Base-by-base conservation (phyloP, 352 stramenopile genomes). In the Phytophthora crassamura region DNA sequence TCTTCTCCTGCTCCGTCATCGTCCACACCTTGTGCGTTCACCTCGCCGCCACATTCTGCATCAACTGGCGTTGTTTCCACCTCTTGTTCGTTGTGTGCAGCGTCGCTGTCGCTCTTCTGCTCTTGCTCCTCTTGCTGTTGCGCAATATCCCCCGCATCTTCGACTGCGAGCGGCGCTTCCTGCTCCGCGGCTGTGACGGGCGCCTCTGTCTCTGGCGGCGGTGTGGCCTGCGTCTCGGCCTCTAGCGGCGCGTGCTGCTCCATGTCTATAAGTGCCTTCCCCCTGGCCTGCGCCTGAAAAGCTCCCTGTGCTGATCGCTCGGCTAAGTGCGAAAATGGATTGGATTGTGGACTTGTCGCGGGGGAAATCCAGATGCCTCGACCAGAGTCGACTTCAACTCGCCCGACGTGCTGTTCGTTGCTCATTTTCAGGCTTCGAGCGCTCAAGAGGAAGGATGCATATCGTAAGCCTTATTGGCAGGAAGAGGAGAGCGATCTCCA, bases 301-400 rank as follows among this genome's bases (percentile, higher is more conserved):
- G 55, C 49, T 78, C 67, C 71, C 75, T 55, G 10, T 49, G 40
- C 20, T 42, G 52, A 25, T 52, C 34, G 35, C n/a, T 59, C 16
- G 30, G n/a, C 30, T 74, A 74, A 74, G 54, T 74, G 66, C 66
- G 66, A 74, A 51, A 39, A 36, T 47, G 25, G 25, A 25, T n/a
- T n/a, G n/a, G n/a, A n/a, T 22, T 18, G 56, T 50, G n/a, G 45
- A 50, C 38, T 65, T 62, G 59, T 57, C 59, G 59, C 52, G 48
- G 10, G 10, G 2, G 30, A 18, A 42, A 36, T 57, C 58, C 47
- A 43, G n/a, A 46, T 45, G 18, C 22, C 18, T 4, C 33, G 59
- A 58, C 43, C 50, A 61, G 33, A 54, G 28, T 3, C 41, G 41
- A 41, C 36, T 65, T 66, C 39, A 59, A 53, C 15, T 59, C 20